Base-by-base conservation (phyloP, 805 yeast species). In the Candida ortonii region DNA sequence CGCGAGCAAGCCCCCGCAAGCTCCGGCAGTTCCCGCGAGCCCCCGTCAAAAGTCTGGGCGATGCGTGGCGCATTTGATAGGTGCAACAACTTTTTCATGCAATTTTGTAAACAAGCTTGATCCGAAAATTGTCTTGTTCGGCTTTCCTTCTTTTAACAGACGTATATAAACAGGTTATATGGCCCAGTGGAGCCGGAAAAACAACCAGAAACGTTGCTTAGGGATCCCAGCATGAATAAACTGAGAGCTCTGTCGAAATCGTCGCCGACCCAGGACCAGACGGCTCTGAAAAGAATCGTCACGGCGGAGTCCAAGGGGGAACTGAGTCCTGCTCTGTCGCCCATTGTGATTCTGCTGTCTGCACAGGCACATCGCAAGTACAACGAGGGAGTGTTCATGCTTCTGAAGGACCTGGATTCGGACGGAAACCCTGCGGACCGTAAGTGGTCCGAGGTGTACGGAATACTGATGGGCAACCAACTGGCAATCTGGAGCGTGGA, bases 381-480 rank as follows among this genome's bases (percentile, higher is more conserved):
- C 59, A 68, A 71, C 42, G 93, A 83, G 48, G 93, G 90, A 34
- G 76, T 80, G 2, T 77, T 84, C 52, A 75, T 83, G 82, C 60
- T 84, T 7, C 65, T 83, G 41, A 78, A 80, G 47, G 90, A 84
- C 48, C 64, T 84, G 47, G 78, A 80, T 52, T 76, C 84, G 16
- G 96, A 90, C 47, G 98, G 98, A 7, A 73, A 80, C 36, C 89
- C 96, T 0, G 79, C 82, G 0, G 84, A 81, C 31, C 69, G 97
- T 28, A 71, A 73, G 50, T 93, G 98, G 98, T 70, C 73, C 35
- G 96, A 93, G 62, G 96, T 89, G 16, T 93, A 84, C 57, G 97
- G 95, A 27, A 86, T 85, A 11, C 66, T 93, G 25, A 78, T 86
- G 4, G 98, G 98, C 14, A 85, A 86, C 39, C 95, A 90, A 51